Evolutionary conservation across 2,329 filamentous ascomycete genomes (phyloP).

Genomic region (Arthrinium phaeospermum): DNA sequence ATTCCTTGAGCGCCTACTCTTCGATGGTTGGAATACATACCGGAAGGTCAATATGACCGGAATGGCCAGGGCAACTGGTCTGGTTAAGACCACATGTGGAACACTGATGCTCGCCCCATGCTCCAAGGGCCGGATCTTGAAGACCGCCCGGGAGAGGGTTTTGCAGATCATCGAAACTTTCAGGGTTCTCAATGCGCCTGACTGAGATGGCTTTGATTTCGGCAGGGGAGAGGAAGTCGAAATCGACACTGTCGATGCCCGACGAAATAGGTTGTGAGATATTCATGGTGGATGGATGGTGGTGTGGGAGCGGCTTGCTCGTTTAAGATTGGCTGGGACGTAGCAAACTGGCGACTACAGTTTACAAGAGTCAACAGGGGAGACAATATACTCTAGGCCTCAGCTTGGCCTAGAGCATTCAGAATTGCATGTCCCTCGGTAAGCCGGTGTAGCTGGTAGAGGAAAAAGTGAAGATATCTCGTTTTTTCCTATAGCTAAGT

Average conservation of each 20-base stretch:
- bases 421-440: slow-evolving; percentile 21
- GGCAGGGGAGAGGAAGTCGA: slow-evolving; percentile 79
- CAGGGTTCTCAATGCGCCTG: slow-evolving; percentile 90
- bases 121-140: slow-evolving; percentile 89
- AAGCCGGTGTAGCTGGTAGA: not conserved
- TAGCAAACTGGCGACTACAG: slow-evolving; percentile 8
- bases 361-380: not conserved
- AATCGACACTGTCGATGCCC: slow-evolving; percentile 85
- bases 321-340: not conserved
- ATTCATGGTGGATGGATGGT: slow-evolving; percentile 57
- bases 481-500: slow-evolving; percentile 16
- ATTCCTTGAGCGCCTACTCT: not conserved
- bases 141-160: slow-evolving; percentile 90
- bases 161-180: slow-evolving; percentile 90
- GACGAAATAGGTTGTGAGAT: slow-evolving; percentile 83
- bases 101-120: slow-evolving; percentile 87
- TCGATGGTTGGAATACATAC: not conserved
- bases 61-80: slow-evolving; percentile 86
- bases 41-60: slow-evolving; percentile 93
- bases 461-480: slow-evolving; percentile 13
- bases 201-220: slow-evolving; percentile 92
- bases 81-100: slow-evolving; percentile 88
- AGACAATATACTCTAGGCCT: slow-evolving; percentile 19
- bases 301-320: slow-evolving; percentile 3
- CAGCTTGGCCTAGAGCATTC: slow-evolving; percentile 21